Evolutionary conservation across 2,329 filamentous ascomycete species (phyloP).

Genomic region (Microcyclosporella mali): DNA sequence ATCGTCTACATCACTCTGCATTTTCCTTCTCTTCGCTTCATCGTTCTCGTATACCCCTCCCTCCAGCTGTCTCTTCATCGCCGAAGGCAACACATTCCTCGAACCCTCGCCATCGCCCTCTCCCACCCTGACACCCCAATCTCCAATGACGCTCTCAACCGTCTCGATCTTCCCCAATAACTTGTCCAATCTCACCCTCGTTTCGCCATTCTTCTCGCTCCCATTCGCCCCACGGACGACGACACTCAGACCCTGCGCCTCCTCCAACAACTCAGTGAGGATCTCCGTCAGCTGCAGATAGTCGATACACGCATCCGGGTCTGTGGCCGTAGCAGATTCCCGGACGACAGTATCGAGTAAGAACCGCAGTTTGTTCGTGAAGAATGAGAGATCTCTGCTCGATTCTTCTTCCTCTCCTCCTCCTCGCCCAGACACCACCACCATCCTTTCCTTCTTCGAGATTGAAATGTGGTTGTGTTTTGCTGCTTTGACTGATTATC

Average conservation of each 20-base stretch:
- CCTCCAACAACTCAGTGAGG: slow-evolving; percentile 12
- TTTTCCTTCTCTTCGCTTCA: background rate
- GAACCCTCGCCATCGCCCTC: background rate
- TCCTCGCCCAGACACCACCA: too few relatives aligned
- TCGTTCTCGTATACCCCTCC: slow-evolving; percentile 6
- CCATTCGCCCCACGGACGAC: slow-evolving; percentile 9
- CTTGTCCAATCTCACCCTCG: too few relatives aligned
- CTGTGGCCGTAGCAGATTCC: slow-evolving; percentile 11
- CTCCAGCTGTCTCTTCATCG: background rate
- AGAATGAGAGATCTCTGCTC: background rate
- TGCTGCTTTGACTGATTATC: too few relatives aligned
- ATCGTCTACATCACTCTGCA: slow-evolving; percentile 3
- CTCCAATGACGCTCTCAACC: slow-evolving; percentile 7
- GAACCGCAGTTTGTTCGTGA: slow-evolving; percentile 8
- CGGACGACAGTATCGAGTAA: slow-evolving; percentile 15
- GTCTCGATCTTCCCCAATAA: slow-evolving; percentile 11
- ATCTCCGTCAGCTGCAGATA: slow-evolving; percentile 15
- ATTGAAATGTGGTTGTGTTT: too few relatives aligned
- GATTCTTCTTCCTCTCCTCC: too few relatives aligned
- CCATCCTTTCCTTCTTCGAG: too few relatives aligned
- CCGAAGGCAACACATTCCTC: too few relatives aligned
- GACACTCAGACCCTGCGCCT: slow-evolving; percentile 11
- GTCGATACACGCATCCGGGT: slow-evolving; percentile 12
- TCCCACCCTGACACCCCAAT: slow-evolving; percentile 2
- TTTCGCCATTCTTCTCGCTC: background rate